Base-by-base conservation (phyloP, 1,139 yeast genomes). In the Geotrichum fermentans region DNA sequence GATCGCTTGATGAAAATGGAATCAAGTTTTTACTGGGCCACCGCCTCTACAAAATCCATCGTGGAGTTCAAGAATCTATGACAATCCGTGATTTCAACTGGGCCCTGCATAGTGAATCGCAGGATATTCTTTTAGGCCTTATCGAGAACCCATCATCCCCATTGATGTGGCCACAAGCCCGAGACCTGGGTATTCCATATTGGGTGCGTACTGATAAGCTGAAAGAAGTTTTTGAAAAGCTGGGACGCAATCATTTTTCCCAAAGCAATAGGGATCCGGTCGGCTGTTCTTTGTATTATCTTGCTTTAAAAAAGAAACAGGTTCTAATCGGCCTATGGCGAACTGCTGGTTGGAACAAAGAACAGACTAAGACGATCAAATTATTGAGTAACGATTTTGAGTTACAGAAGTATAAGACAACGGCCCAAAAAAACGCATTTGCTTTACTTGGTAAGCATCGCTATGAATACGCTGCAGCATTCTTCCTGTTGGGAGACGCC, bases 361-460 rank as follows among this genome's bases (percentile, higher is more conserved):
- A 94, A 60, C 89, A 83, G 58, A 79, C 77, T 36, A 89, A 90
- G 62, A 86, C 92, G 79, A 58, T 88, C 48, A 82, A 75, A 58
- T 83, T 92, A 58, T 70, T 92, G 58, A 72, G 73, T 18, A 83
- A 90, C 61, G 94, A 94, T 63, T 92, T 90, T 61, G 69, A 69
- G 1, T 77, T 79, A 49, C 73, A 76, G 10, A 71, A 96, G 45
- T 90, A 97, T 96, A 76, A 73, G 57, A 76, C 87, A 0, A 96
- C 97, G 0, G 97, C 98, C 0, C 68, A 79, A 60, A 92, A 92
- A 61, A 92, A 92, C 67, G 98, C 98, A 0, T 92, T 79, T 71
- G 97, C 89, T 0, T 69, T 92, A 39, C 66, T 92, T 54, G 89
- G 97, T 50, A 87, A 88, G 61, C 98, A 89, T 63, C 71, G 97